These are phyloP conservation scores for Fragaria iinumae DNA, from an alignment of 306 rosid species.

Conservation along the genomic window DNA sequence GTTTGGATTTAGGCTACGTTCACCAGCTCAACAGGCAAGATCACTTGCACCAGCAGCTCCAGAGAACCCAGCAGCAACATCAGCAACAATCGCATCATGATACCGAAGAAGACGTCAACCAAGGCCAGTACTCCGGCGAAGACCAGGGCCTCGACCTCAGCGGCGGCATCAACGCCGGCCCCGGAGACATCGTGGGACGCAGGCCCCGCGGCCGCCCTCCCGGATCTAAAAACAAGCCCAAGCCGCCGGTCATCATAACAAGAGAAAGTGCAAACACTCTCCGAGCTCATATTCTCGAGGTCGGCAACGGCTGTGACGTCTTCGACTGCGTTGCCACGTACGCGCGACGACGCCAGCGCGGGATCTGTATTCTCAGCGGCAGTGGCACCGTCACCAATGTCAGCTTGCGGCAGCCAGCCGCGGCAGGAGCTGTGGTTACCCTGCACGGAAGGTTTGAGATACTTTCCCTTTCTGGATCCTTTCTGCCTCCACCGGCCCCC, in stretches of 20 bases:
- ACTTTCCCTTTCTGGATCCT: constrained; percentile 73
- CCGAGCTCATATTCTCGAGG: constrained; percentile 86
- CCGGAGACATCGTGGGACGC: constrained; percentile 48
- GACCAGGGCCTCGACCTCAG: constrained; percentile 52
- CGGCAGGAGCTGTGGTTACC: constrained; percentile 59
- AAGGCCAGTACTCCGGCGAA: constrained; percentile 39
- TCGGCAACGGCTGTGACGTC: constrained; percentile 71
- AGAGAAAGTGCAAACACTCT: constrained; percentile 92
- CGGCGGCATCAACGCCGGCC: constrained; percentile 24
- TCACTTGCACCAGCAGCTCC: constrained; percentile 54
- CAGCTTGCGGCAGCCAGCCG: constrained; percentile 63
- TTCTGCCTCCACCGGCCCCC: constrained; percentile 89
- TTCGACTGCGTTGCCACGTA: constrained; percentile 75
- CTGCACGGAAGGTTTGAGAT: constrained; percentile 93
- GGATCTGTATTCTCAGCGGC: constrained; percentile 86
- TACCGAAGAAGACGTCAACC: constrained; percentile 38
- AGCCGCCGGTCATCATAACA: constrained; percentile 82
- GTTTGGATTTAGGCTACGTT: constrained; percentile 80
- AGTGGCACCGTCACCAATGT: constrained; percentile 84
- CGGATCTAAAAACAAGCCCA: constrained; percentile 83
- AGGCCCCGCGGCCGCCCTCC: constrained; percentile 76
- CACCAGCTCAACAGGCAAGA: constrained; percentile 60
- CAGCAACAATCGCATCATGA: constrained; percentile 39
- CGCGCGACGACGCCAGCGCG: constrained; percentile 85
- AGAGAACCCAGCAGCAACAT: constrained; percentile 49